Base-by-base conservation (phyloP, 306 rosid species). In the Lathyrus tuberosus region DNA sequence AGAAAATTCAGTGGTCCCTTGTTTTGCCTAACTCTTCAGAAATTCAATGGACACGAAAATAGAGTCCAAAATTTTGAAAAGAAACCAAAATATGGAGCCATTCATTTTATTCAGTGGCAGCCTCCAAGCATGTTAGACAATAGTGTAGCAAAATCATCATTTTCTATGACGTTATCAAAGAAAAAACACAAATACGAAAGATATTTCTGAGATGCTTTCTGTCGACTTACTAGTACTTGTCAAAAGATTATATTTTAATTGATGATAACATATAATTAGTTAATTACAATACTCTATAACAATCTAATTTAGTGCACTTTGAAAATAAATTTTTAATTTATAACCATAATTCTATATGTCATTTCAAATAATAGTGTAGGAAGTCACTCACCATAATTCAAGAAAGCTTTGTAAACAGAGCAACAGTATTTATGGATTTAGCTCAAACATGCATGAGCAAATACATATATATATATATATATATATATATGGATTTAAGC, bases 91-190 rank as follows among this genome's bases (percentile, higher is more conserved):
- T 52, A 64, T 68, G 16, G 69, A 46, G 30, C 49, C 63, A 48
- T 69, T 79, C 69, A 30, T 69, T 73, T 72, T 68, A 63, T 69
- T 62, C 58, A 35, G 3, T 4, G 9, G 47, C 69, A 62, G 49
- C 72, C 47, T 79, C 67, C n/a, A 24, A 15, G 12, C 53, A 67
- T 67, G 75, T 47, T 62, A 3, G 28, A 40, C 60, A 69, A 68
- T 44, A 68, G 52, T 37, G 51, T 57, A 62, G 16, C 76, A 46
- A 14, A 18, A 51, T 26, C 79, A 68, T 65, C 67, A 20, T 37
- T 69, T 79, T 74, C 76, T 56, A 31, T 48, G 17, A 31, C 41
- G 22, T 43, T 31, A 12, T 42, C 12, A 13, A 41, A 8, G 24
- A 52, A 10, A 68, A 20, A 68, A 35, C 17, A 52, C 1, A 20